Evolutionary conservation across 176 grass and related monocot species (phyloP).

Genomic region (Musa acuminata): DNA sequence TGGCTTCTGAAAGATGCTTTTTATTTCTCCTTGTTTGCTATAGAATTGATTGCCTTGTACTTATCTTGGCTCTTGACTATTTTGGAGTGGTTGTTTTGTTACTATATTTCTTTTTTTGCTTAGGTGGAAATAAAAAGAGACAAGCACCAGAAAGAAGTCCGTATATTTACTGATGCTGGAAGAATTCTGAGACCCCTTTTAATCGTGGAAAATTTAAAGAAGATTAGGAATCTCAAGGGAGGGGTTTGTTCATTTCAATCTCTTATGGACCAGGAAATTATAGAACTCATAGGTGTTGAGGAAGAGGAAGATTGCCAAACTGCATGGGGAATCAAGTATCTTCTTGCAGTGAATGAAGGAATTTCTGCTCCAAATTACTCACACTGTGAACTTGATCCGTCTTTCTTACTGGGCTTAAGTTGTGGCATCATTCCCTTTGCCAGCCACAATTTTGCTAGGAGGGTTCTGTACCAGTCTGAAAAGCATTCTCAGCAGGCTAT

Average conservation of each 20-base stretch:
- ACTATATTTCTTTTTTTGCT: conserved; percentile 11
- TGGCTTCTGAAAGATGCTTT: background rate
- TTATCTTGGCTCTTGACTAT: background rate
- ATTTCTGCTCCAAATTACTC: conserved; percentile 42
- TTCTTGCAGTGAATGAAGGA: conserved; percentile 36
- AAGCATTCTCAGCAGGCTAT: conserved; percentile 97
- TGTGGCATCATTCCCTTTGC: conserved; percentile 84
- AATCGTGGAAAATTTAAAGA: conserved; percentile 78
- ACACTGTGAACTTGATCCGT: conserved; percentile 75
- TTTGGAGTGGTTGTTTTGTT: background rate
- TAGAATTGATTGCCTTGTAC: background rate
- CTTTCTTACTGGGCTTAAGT: conserved; percentile 85
- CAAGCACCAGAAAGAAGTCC: conserved; percentile 69
- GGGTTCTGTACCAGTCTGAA: conserved; percentile 80
- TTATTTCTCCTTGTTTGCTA: background rate
- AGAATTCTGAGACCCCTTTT: conserved; percentile 86
- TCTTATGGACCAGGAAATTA: conserved; percentile 81
- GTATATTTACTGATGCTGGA: conserved; percentile 80
- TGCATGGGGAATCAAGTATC: conserved; percentile 72
- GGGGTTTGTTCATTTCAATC: conserved; percentile 45
- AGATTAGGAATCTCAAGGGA: conserved; percentile 64
- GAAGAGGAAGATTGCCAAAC: conserved; percentile 81
- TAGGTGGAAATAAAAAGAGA: conserved; percentile 97
- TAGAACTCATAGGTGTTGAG: conserved; percentile 86
- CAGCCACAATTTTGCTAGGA: conserved; percentile 92